These are phyloP conservation scores for Daldinia decipiens DNA, from an alignment of 495 filamentous ascomycete genomes.

Conservation along the genomic window DNA sequence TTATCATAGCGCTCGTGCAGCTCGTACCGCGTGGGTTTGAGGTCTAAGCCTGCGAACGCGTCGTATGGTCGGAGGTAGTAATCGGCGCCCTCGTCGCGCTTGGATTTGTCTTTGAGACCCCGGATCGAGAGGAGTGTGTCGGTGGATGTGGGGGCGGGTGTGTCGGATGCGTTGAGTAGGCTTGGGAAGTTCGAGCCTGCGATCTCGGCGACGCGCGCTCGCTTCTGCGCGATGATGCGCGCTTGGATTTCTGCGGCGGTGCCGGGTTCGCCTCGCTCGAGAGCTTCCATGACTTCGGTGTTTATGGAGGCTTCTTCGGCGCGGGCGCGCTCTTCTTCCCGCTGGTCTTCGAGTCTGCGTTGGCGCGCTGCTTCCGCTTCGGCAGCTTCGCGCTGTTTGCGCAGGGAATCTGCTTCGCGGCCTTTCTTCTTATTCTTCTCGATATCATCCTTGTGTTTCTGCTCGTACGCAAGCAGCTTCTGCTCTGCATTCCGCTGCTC, in stretches of 20 bases:
- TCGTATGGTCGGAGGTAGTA: slow-evolving; percentile 74
- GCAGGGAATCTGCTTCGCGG: slow-evolving; percentile 64
- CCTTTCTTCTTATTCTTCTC: slow-evolving; percentile 75
- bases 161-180: slow-evolving; percentile 40
- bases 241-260: slow-evolving; percentile 64
- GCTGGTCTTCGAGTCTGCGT: slow-evolving; percentile 67
- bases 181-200: slow-evolving; percentile 31
- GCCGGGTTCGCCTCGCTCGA: slow-evolving; percentile 61
- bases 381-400: slow-evolving; percentile 50
- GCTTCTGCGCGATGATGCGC: slow-evolving; percentile 77
- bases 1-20: slow-evolving; percentile 62
- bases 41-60: slow-evolving; percentile 80
- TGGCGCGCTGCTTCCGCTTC: slow-evolving; percentile 66
- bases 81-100: slow-evolving; percentile 46
- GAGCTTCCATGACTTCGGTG: slow-evolving; percentile 61
- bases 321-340: slow-evolving; percentile 62
- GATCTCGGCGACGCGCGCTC: slow-evolving; percentile 53
- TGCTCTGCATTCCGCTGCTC: slow-evolving; percentile 70
- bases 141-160: slow-evolving; percentile 43
- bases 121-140: slow-evolving; percentile 67
- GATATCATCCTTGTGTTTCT: slow-evolving; percentile 74
- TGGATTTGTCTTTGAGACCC: slow-evolving; percentile 73
- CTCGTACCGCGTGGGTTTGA: slow-evolving; percentile 73
- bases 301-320: slow-evolving; percentile 58
- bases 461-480: slow-evolving; percentile 71